Percentiles rank a stretch among this genome's conserved stretches.
Conservation (phyloP, 495 filamentous ascomycete genomes). For the Aspergillus coremiiformis region DNA sequence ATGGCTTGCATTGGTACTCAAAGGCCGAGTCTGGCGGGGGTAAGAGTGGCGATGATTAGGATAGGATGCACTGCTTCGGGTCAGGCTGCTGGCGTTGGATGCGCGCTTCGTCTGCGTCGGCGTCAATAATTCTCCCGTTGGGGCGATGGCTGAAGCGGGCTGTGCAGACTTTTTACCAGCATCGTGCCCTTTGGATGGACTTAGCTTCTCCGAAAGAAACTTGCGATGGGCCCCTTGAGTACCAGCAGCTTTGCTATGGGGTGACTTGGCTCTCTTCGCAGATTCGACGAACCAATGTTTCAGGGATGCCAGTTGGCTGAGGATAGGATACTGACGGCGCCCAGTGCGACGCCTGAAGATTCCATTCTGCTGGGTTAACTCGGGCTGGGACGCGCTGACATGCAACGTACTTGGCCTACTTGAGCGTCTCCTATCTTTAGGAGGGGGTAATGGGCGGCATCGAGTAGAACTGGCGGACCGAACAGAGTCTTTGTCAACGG, state of each 20-base stretch:
- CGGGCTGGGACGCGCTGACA: slow-evolving; percentile 65
- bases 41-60: slow-evolving; percentile 40
- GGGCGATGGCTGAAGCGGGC: slow-evolving; percentile 15
- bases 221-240: slow-evolving; percentile 28
- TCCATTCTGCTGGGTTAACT: slow-evolving; percentile 50
- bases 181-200: slow-evolving; percentile 37
- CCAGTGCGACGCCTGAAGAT: slow-evolving; percentile 45
- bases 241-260: slow-evolving; percentile 33
- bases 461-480: slow-evolving; percentile 63
- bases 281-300: slow-evolving; percentile 84
- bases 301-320: slow-evolving; percentile 73
- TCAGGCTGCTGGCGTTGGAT: slow-evolving; percentile 40
- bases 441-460: slow-evolving; percentile 69
- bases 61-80: slow-evolving; percentile 42
- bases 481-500: slow-evolving; percentile 71
- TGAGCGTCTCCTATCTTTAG: slow-evolving; percentile 71
- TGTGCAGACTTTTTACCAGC: slow-evolving; percentile 22
- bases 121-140: slow-evolving; percentile 25
- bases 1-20: slow-evolving; percentile 51
- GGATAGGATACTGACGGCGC: slow-evolving; percentile 60
- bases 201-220: slow-evolving; percentile 36
- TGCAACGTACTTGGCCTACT: slow-evolving; percentile 67
- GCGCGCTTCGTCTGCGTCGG: slow-evolving; percentile 40
- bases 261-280: slow-evolving; percentile 66
- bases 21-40: slow-evolving; percentile 43